Conservation (phyloP, 805 yeast species). For the Candida schatavii region DNA sequence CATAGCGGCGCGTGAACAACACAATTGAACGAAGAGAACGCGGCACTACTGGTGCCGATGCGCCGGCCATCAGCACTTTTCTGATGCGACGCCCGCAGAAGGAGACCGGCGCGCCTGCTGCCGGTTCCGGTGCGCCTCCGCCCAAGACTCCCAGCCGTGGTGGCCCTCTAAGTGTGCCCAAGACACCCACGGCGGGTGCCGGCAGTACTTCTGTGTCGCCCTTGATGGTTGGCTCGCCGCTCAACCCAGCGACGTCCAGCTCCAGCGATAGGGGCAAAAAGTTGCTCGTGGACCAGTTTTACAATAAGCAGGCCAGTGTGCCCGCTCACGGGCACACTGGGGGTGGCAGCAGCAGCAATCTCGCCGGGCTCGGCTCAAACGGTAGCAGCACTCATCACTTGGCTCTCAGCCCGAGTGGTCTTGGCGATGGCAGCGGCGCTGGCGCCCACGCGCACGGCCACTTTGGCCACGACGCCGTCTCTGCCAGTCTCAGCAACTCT, state of each 20-base stretch:
- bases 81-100: slow-evolving; percentile 1
- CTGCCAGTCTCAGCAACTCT: too few species aligned
- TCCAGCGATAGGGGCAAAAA: slow-evolving; percentile 20
- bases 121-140: too few species aligned
- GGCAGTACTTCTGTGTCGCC: background rate
- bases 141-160: background rate
- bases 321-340: too few species aligned
- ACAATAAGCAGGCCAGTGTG: slow-evolving; percentile 13
- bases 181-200: background rate
- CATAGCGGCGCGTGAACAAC: too few species aligned
- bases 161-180: background rate
- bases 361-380: background rate
- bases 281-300: slow-evolving; percentile 41
- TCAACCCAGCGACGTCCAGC: background rate
- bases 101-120: too few species aligned
- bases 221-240: too few species aligned
- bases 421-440: background rate
- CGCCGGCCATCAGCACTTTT: too few species aligned
- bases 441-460: background rate
- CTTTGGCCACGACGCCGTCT: too few species aligned
- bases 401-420: background rate
- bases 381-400: too few species aligned
- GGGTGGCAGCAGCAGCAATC: background rate
- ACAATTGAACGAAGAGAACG: background rate
- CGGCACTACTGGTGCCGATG: background rate